A percentile compares a stretch with the other conserved stretches of the same genome.
Evolutionary conservation across 306 rosid genomes (phyloP).

Genomic region (Gleditsia sinensis): DNA sequence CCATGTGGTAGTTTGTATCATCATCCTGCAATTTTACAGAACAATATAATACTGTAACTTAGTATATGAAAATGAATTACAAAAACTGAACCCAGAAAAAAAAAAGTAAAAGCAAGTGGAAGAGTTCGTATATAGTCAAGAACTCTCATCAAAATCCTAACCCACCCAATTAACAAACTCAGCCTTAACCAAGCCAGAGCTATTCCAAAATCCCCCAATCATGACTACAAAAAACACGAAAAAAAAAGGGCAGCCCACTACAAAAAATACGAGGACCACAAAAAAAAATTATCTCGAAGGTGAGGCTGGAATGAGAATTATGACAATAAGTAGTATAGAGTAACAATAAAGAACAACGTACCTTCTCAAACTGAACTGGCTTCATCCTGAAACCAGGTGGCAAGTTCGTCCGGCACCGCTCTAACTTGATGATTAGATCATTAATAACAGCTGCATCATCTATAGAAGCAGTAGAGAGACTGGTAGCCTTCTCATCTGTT

Average conservation of each 20-base stretch:
- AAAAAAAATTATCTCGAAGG: not conserved
- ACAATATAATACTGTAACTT: not conserved
- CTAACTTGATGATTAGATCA: constrained; percentile 68
- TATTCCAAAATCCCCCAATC: too few species aligned
- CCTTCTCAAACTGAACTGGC: constrained; percentile 93
- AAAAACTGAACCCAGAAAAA: not conserved
- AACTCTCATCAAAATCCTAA: too few species aligned
- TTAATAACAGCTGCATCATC: constrained; percentile 84
- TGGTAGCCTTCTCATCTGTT: constrained; percentile 88
- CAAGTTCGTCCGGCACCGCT: constrained; percentile 55
- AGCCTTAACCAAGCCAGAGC: too few species aligned
- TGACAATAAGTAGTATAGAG: not conserved
- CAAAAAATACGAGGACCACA: too few species aligned
- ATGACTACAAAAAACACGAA: too few species aligned
- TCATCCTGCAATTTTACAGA: constrained; percentile 70
- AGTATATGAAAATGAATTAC: not conserved
- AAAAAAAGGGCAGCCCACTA: too few species aligned
- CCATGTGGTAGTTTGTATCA: constrained; percentile 93
- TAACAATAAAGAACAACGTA: constrained; percentile 22
- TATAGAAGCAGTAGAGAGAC: constrained; percentile 65
- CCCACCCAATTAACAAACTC: too few species aligned
- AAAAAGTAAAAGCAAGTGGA: too few species aligned
- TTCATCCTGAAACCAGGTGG: constrained; percentile 78
- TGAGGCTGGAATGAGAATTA: not conserved
- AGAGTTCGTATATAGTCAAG: too few species aligned